Evolutionary conservation across 2,329 filamentous ascomycete genomes (phyloP).

Genomic region (Microdochium trichocladiopsis): DNA sequence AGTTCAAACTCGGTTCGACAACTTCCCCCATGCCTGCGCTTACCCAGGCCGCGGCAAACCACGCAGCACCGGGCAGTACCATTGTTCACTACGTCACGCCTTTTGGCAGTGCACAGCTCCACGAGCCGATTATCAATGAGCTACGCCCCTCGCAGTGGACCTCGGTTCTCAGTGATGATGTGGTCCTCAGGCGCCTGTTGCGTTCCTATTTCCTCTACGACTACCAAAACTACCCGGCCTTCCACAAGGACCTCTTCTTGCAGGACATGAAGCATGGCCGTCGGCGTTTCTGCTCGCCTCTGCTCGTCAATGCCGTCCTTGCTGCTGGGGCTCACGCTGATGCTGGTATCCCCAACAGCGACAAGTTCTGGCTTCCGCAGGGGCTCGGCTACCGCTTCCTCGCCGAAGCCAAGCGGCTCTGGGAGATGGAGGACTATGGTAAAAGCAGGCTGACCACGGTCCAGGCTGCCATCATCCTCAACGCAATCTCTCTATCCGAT

Average conservation of each 20-base stretch:
- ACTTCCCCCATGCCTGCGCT: no score
- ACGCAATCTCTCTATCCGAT: conserved; percentile 18
- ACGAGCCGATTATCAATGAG: no score
- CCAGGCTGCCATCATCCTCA: conserved; percentile 24
- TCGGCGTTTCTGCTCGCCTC: conserved; percentile 26
- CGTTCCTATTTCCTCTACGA: conserved; percentile 22
- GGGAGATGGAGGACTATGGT: conserved; percentile 19
- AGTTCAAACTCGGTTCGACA: no score
- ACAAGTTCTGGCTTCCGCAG: conserved; percentile 25
- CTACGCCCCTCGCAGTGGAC: conserved; percentile 25
- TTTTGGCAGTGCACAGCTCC: no score
- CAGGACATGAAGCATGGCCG: conserved; percentile 24
- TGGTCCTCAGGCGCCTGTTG: conserved; percentile 24
- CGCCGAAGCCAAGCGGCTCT: conserved; percentile 25
- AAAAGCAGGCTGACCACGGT: conserved; percentile 20
- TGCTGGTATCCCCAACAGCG: conserved; percentile 23
- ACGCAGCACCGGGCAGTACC: no score
- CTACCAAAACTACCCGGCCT: conserved; percentile 24
- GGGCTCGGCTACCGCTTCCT: conserved; percentile 25
- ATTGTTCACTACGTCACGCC: no score
- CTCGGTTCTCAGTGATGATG: conserved; percentile 22
- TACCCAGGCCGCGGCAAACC: no score
- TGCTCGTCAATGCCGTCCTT: conserved; percentile 30
- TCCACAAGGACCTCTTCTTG: conserved; percentile 31
- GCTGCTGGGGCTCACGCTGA: conserved; percentile 10